Percentiles rank a stretch among this genome's conserved stretches.
phyloP scores from a whole-genome alignment of 2,329 filamentous ascomycete species.

The Clarireedia hainanense region DNA sequence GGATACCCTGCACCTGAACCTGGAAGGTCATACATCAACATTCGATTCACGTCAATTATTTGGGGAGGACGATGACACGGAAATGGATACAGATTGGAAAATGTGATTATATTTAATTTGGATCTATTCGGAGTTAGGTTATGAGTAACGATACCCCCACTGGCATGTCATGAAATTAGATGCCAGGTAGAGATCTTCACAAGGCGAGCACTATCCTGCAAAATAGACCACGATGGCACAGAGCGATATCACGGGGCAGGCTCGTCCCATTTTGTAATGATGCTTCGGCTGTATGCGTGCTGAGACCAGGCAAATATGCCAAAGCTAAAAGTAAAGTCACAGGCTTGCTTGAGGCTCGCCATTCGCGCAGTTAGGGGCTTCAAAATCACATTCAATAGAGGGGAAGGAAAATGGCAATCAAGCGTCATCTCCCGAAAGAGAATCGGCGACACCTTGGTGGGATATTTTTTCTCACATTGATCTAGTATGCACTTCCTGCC shows the following conservation, averaged over 20 bases:
- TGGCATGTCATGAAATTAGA: background rate
- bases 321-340: background rate
- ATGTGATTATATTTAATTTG: constrained; percentile 14
- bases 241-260: too few relatives aligned
- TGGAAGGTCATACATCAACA: constrained; percentile 27
- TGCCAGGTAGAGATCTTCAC: too few relatives aligned
- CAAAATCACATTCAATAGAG: constrained; percentile 10
- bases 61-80: constrained; percentile 10
- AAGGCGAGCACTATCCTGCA: too few relatives aligned
- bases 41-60: constrained; percentile 17
- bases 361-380: constrained; percentile 4
- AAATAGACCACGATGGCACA: too few relatives aligned
- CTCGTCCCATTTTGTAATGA: too few relatives aligned
- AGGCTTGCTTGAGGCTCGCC: background rate
- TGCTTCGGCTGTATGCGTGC: too few relatives aligned
- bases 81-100: constrained; percentile 24
- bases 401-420: constrained; percentile 68
- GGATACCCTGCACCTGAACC: constrained; percentile 25
- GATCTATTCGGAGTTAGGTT: constrained; percentile 9
- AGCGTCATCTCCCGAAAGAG: constrained; percentile 67
- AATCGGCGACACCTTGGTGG: constrained; percentile 87
- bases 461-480: constrained; percentile 50
- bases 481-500: constrained; percentile 40
- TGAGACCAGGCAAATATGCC: too few relatives aligned
- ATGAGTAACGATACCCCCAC: constrained; percentile 14